A percentile compares a stretch with the other conserved stretches of the same genome.
Conservation (phyloP, 148 eudicot species). For the Arctostaphylos glauca region DNA sequence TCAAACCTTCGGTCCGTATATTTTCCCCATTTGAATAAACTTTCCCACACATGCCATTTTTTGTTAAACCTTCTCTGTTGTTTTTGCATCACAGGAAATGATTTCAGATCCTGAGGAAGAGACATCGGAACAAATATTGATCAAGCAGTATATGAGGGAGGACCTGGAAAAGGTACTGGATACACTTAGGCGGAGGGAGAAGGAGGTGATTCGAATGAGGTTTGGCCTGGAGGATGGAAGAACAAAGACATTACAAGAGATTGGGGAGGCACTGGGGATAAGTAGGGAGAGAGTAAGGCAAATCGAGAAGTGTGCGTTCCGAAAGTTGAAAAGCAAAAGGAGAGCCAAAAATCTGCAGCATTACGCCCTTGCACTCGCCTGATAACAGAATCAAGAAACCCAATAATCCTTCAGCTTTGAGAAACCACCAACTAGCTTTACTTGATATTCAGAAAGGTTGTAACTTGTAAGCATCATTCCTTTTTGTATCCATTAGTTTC, state of each 20-base stretch:
- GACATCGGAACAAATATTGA: constrained; percentile 57
- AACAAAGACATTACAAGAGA: constrained; percentile 85
- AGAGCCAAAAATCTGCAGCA: constrained; percentile 64
- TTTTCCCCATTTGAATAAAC: background rate
- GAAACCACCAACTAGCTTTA: background rate
- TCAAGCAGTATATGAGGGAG: constrained; percentile 62
- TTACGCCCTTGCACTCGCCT: constrained; percentile 32
- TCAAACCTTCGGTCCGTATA: constrained; percentile 63
- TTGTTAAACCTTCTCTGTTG: background rate
- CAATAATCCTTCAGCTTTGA: no score
- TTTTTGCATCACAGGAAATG: constrained; percentile 41
- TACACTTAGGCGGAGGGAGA: constrained; percentile 60
- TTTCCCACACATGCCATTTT: background rate
- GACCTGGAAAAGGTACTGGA: constrained; percentile 79
- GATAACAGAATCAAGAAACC: background rate
- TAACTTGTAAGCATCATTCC: constrained; percentile 3
- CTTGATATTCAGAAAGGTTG: constrained; percentile 8
- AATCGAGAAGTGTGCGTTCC: constrained; percentile 80
- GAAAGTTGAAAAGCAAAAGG: constrained; percentile 74
- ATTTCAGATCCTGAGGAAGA: constrained; percentile 68
- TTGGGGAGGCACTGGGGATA: constrained; percentile 84
- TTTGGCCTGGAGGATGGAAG: constrained; percentile 85
- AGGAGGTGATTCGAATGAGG: constrained; percentile 68
- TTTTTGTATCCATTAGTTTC: background rate
- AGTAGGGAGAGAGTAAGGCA: constrained; percentile 92